Evolutionary conservation across 2,329 filamentous ascomycete genomes (phyloP), one percentile per base, ranked within the genome.

Genomic region (Orbilia brochopaga): DNA sequence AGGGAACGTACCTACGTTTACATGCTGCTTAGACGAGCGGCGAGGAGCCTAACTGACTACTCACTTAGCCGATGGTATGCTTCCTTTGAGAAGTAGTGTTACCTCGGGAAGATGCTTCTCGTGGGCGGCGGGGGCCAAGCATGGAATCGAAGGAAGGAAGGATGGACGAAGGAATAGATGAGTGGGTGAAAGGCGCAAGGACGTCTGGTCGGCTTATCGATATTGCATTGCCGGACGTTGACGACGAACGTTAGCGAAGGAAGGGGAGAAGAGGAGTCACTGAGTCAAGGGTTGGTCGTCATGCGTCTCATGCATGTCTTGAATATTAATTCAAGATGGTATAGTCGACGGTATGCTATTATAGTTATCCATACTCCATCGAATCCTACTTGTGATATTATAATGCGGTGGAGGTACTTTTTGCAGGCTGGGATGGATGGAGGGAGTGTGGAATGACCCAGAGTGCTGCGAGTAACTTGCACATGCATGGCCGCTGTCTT

Each of bases 21-120:
- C 8, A 8, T 32, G 27, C 27, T 32, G 27, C 58, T 52, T 69
- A 69, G 58, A 69, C 65, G 65, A 69, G 65, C 57, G 62, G 58
- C 42, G 58, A 63, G 40, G 42, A 61, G 64, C 64, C 65, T 52
- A 58, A 57, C 51, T n/a, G 5, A 27, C 11, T 24, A 52, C 8
- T 42, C 2, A 7, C 24, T 40, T 53, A 4, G 64, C 52, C 56
- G 57, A 51, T 56, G n/a, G n/a, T n/a, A n/a, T 57, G 64, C 56
- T 58, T 37, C 60, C 27, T 56, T n/a, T n/a, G n/a, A n/a, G 6
- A 48, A 51, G 50, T 51, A 19, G 44, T 48, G 19, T 48, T 19
- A 15, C 19, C 19, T 19, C 15, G 44, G 17, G 19, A 48, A 15
- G 37, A 42, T 42, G 37, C 37, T 42, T 42, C n/a, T 42, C 37